phyloP scores from a whole-genome alignment of 129 eudicot genomes.

The Pulicaria dysenterica region DNA sequence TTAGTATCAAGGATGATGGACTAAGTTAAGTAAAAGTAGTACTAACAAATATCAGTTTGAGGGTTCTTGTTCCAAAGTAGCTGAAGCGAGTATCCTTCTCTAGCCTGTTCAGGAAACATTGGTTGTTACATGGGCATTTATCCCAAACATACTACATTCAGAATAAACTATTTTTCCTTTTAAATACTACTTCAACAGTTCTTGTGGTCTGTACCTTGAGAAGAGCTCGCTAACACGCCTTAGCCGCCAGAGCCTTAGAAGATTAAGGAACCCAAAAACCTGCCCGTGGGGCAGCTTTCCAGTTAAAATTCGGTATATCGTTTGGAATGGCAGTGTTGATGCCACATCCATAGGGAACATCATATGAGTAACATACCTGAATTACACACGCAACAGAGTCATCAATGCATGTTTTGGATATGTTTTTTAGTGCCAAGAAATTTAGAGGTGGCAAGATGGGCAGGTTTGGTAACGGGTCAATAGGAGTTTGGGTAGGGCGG shows the following conservation, averaged over 20 bases:
- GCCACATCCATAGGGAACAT: conserved; percentile 87
- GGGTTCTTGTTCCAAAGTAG: conserved; percentile 77
- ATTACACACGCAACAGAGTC: not conserved
- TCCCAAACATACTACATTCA: not conserved
- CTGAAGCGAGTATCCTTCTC: conserved; percentile 91
- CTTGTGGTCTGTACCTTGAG: conserved; percentile 50
- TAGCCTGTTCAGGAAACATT: conserved; percentile 47
- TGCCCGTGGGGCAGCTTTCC: conserved; percentile 50
- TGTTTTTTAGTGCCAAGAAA: too few species aligned
- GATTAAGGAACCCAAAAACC: conserved; percentile 75
- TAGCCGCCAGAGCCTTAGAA: conserved; percentile 83
- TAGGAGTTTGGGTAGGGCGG: too few species aligned
- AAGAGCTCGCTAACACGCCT: conserved; percentile 84
- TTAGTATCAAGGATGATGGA: not conserved
- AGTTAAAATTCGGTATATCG: conserved; percentile 51
- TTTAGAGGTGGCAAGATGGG: too few species aligned
- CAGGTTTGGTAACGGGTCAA: too few species aligned
- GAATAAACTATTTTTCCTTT: not conserved
- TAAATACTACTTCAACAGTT: too few species aligned
- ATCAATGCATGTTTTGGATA: too few species aligned
- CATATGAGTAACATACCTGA: conserved; percentile 64
- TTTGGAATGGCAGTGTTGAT: conserved; percentile 74
- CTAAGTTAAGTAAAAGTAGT: conserved; percentile 18
- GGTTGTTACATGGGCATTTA: not conserved
- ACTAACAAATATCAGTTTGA: conserved; percentile 66